Percentiles rank a stretch among this genome's conserved stretches.
These are phyloP conservation scores for Mycena indigotica DNA, from an alignment of 768 basidiomycete species.

Conservation along the genomic window DNA sequence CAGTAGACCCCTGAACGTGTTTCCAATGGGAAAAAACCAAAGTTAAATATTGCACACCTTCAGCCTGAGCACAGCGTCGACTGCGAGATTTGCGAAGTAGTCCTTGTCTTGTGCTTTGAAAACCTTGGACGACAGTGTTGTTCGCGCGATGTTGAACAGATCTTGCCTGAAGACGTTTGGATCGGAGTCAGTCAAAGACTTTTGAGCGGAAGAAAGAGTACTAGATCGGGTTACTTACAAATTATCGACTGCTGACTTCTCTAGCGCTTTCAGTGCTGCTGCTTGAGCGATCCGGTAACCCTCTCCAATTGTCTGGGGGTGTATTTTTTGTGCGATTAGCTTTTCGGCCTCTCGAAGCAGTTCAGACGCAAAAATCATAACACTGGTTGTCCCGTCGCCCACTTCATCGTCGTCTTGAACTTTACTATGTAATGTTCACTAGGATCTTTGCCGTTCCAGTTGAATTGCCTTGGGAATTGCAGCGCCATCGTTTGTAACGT, in stretches of 20 bases:
- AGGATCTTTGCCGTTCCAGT: conserved; percentile 99
- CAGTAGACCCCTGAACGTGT: conserved; percentile 76
- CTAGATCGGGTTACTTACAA: conserved; percentile 53
- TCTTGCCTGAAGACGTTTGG: conserved; percentile 79
- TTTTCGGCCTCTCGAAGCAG: conserved; percentile 94
- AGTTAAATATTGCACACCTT: conserved; percentile 50
- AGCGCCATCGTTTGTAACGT: conserved; percentile 98
- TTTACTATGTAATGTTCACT: conserved; percentile 98
- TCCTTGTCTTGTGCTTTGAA: conserved; percentile 95
- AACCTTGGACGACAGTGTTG: conserved; percentile 95
- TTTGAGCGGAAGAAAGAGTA: neutral
- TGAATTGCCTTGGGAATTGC: conserved; percentile 97
- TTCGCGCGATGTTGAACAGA: conserved; percentile 94
- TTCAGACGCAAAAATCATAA: conserved; percentile 91
- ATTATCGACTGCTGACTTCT: conserved; percentile 80
- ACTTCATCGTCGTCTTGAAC: conserved; percentile 99
- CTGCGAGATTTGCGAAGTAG: conserved; percentile 97
- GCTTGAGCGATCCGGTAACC: conserved; percentile 91
- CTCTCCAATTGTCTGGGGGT: conserved; percentile 97
- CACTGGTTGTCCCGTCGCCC: conserved; percentile 91
- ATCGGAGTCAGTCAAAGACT: conserved; percentile 50
- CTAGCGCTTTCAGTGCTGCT: conserved; percentile 83
- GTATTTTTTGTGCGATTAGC: conserved; percentile 87
- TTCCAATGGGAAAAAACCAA: neutral
- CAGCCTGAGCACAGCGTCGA: conserved; percentile 91